Evolutionary conservation across 257 asterid species (phyloP), one percentile per base, ranked within the genome.

Genomic region (Solanum microdontum): DNA sequence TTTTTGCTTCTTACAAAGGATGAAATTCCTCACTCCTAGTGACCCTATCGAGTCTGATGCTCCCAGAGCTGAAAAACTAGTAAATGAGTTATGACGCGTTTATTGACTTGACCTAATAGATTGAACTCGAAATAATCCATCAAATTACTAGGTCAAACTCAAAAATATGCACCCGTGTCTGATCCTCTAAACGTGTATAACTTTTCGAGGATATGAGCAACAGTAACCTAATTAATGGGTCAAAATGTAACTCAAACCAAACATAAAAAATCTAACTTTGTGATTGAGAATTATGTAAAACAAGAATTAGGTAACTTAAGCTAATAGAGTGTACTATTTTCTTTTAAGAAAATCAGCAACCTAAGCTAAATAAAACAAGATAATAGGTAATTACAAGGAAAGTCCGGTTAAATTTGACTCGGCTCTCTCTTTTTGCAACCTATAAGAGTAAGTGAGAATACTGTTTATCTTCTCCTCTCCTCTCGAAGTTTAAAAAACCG

Each of bases 1-100:
- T 19, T 60, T 86, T 69, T 88, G 90, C 82, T 87, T 92, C 94
- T 93, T 92, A 91, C 94, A 90, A 0, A 94, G 93, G 13, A 92
- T 88, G 86, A 94, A 95, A 84, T 89, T 94, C 90, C 96, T 93
- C 85, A 34, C 90, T 68, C 92, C 94, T 39, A 83, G 21, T 10
- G 88, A 89, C 74, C 95, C 95, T 34, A 94, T 92, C 8, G 68
- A 80, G 83, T 91, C 95, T 15, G 82, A 87, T 32, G 93, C 87
- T 62, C 60, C 85, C 7, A 94, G 89, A 69, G 94, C 96, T 94
- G 93, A 90, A 89, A 58, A 62, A 23, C 8, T n/a, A 62, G 19
- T 7, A 7, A 58, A 19, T 58, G 11, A 19, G 66, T 19, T 58
- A 17, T 55, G 64, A 45, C 60, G 60, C 21, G 3, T 68, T 68